Evolutionary conservation across 768 basidiomycete genomes (phyloP).

Genomic region (Peribolospora kevripleyi): DNA sequence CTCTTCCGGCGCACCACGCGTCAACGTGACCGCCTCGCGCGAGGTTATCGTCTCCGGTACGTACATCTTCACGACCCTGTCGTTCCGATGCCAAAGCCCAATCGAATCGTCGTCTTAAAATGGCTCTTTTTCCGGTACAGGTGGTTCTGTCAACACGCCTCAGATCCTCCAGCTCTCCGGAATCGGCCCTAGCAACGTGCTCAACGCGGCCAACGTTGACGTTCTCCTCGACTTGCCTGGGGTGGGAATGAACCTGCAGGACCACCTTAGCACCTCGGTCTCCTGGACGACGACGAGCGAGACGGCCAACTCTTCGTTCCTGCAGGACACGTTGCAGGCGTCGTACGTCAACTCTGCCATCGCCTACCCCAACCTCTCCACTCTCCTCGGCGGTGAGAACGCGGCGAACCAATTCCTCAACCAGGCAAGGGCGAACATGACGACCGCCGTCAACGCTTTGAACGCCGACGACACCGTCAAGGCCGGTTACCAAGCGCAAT

Average conservation of each 20-base stretch:
- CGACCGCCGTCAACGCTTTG: conserved; percentile 14
- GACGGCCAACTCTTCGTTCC: too few species aligned
- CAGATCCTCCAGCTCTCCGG: conserved; percentile 25
- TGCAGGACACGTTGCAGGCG: too few species aligned
- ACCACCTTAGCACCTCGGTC: conserved; percentile 16
- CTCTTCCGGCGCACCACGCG: conserved; percentile 7
- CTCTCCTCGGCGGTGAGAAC: conserved; percentile 30
- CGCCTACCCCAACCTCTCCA: conserved; percentile 30
- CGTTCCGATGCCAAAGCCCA: neutral
- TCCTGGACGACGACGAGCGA: conserved; percentile 5
- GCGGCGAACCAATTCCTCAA: conserved; percentile 25
- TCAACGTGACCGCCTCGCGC: conserved; percentile 20
- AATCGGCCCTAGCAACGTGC: conserved; percentile 21
- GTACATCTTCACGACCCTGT: neutral
- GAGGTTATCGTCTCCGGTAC: conserved; percentile 24
- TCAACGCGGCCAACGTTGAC: conserved; percentile 17
- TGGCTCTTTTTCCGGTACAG: neutral
- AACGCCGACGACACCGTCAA: conserved; percentile 4
- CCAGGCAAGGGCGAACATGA: conserved; percentile 21
- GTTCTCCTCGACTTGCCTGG: conserved; percentile 23
- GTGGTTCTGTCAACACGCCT: neutral
- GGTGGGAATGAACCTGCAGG: conserved; percentile 25
- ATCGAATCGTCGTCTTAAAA: neutral
- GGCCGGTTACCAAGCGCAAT: conserved; percentile 14
- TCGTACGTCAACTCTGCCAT: conserved; percentile 42